A percentile compares a stretch with the other conserved stretches of the same genome.
phyloP scores from a whole-genome alignment of 2,329 filamentous ascomycete species.

The Lasiodiplodia hormozganensis region DNA sequence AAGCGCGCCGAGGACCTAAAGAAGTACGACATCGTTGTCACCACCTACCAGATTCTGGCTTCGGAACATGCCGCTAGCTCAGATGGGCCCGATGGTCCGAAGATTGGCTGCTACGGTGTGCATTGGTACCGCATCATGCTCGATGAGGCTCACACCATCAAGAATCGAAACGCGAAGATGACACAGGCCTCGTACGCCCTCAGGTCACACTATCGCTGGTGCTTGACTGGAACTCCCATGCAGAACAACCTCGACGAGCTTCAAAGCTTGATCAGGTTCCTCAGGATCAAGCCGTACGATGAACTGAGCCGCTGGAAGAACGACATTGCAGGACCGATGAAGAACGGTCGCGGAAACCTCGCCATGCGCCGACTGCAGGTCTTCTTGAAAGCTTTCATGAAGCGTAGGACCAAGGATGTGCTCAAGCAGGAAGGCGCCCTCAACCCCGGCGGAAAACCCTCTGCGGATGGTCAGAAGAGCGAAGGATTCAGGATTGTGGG shows the following conservation, averaged over 20 bases:
- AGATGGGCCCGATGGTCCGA: constrained; percentile 65
- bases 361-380: constrained; percentile 87
- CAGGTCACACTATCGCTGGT: constrained; percentile 90
- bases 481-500: constrained; percentile 88
- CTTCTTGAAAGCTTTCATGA: constrained; percentile 93
- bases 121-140: constrained; percentile 96
- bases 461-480: constrained; percentile 60
- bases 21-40: constrained; percentile 92
- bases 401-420: constrained; percentile 97
- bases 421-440: constrained; percentile 85
- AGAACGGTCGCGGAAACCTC: constrained; percentile 85
- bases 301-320: constrained; percentile 88
- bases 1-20: constrained; percentile 79
- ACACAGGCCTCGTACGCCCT: constrained; percentile 91
- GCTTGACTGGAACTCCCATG: constrained; percentile 93
- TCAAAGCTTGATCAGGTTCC: constrained; percentile 90
- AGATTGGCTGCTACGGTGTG: constrained; percentile 86
- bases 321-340: constrained; percentile 88
- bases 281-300: constrained; percentile 90
- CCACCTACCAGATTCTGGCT: constrained; percentile 93
- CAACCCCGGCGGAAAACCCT: constrained; percentile 72
- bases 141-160: constrained; percentile 97
- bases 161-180: constrained; percentile 95
- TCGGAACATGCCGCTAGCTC: constrained; percentile 82
- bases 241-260: constrained; percentile 98